Conservation (phyloP, 768 basidiomycete genomes). For the Daedalea quercina region DNA sequence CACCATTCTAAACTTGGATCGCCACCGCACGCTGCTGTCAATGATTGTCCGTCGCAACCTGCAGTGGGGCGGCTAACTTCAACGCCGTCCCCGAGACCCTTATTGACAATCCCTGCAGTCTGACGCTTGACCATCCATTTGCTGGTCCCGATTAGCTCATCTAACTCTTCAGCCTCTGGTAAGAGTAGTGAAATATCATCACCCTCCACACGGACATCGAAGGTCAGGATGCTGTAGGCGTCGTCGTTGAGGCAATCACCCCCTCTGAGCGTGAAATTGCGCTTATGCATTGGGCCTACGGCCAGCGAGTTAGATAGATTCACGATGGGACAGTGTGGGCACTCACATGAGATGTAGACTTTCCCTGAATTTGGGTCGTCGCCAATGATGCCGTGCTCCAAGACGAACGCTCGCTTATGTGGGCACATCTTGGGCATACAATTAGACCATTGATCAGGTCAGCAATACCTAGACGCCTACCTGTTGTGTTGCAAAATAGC, state of each 20-base stretch:
- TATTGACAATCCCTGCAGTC: conserved; percentile 31
- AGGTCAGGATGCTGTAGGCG: conserved; percentile 54
- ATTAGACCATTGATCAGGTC: not conserved
- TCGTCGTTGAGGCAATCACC: conserved; percentile 56
- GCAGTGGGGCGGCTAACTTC: conserved; percentile 28
- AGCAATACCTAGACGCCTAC: conserved; percentile 25
- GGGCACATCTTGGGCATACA: conserved; percentile 32
- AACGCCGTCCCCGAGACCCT: conserved; percentile 18
- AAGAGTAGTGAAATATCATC: conserved; percentile 45
- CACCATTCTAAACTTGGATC: conserved; percentile 16
- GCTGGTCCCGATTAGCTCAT: conserved; percentile 54
- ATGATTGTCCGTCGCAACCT: conserved; percentile 1
- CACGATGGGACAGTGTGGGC: not conserved
- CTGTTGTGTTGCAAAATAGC: conserved; percentile 65
- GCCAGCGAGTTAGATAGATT: conserved; percentile 11
- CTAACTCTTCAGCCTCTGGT: conserved; percentile 43
- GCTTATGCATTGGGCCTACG: conserved; percentile 56
- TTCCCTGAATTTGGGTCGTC: conserved; percentile 48
- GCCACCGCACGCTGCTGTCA: conserved; percentile 5
- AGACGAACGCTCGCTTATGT: conserved; percentile 57
- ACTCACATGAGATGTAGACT: conserved; percentile 43
- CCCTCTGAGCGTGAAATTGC: conserved; percentile 50
- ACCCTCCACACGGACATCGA: conserved; percentile 45
- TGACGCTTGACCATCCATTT: conserved; percentile 60
- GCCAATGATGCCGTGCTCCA: conserved; percentile 64